Percentiles rank a stretch among this genome's conserved stretches.
Evolutionary conservation across 148 eudicot species (phyloP).

Genomic region (Pouteria glomerata): DNA sequence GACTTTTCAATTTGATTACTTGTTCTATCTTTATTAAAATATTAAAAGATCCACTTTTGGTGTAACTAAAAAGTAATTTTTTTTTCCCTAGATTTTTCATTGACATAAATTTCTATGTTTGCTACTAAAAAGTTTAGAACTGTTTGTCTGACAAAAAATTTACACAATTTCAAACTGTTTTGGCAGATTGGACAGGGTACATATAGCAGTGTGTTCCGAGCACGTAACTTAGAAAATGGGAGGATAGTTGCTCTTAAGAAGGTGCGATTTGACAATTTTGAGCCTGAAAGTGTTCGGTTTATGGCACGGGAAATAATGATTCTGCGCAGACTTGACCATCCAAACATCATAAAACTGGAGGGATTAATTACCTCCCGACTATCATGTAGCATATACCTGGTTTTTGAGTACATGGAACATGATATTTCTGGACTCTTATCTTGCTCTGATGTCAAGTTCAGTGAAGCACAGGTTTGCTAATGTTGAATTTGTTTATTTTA

Average conservation of each 20-base stretch:
- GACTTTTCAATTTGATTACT: neutral
- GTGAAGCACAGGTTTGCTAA: slow-evolving; percentile 68
- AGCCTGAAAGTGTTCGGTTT: slow-evolving; percentile 89
- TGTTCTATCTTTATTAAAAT: neutral
- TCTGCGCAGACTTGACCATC: slow-evolving; percentile 85
- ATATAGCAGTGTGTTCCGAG: slow-evolving; percentile 83
- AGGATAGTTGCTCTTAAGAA: slow-evolving; percentile 88
- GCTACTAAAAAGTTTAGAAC: neutral
- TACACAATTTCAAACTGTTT: neutral
- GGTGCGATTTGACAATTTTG: slow-evolving; percentile 83
- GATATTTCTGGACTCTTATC: slow-evolving; percentile 79
- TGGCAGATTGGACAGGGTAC: slow-evolving; percentile 87
- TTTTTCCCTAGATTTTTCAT: neutral
- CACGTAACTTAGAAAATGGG: slow-evolving; percentile 63
- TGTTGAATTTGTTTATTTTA: neutral
- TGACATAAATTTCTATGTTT: neutral
- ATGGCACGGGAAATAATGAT: slow-evolving; percentile 88
- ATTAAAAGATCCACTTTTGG: neutral
- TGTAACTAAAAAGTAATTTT: neutral
- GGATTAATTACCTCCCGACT: slow-evolving; percentile 72
- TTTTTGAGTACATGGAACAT: slow-evolving; percentile 94
- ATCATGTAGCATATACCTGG: slow-evolving; percentile 85
- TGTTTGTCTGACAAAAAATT: neutral
- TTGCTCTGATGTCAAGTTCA: slow-evolving; percentile 72
- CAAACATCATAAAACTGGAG: slow-evolving; percentile 80